Conservation (phyloP, 2,329 filamentous ascomycete genomes). For the Penicillium verrucosum region DNA sequence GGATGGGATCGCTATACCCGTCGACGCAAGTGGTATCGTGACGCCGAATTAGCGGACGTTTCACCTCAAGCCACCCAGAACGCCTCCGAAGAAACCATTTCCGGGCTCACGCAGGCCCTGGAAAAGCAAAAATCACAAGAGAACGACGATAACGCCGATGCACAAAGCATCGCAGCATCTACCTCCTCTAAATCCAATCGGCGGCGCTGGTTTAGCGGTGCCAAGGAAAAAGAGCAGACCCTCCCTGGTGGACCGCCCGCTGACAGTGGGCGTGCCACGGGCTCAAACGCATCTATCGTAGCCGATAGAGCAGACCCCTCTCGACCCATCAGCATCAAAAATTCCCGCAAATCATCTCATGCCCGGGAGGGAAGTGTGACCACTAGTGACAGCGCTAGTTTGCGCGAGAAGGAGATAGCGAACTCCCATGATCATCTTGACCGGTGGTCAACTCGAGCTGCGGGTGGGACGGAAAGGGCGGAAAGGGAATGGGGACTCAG, state of each 20-base stretch:
- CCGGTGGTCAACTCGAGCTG: slow-evolving; percentile 54
- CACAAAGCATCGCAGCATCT: slow-evolving; percentile 29
- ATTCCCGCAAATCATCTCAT: slow-evolving; percentile 28
- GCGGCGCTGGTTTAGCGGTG: slow-evolving; percentile 40
- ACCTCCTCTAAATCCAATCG: slow-evolving; percentile 31
- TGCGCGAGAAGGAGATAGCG: slow-evolving; percentile 39
- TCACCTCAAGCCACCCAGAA: slow-evolving; percentile 40
- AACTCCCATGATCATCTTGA: slow-evolving; percentile 49
- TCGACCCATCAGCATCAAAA: slow-evolving; percentile 32
- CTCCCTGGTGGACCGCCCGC: slow-evolving; percentile 18
- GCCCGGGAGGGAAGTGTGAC: slow-evolving; percentile 25
- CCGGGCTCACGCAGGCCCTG: slow-evolving; percentile 30
- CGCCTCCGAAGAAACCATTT: slow-evolving; percentile 42
- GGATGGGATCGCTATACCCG: slow-evolving; percentile 94
- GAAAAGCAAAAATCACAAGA: slow-evolving; percentile 19
- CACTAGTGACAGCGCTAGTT: slow-evolving; percentile 33
- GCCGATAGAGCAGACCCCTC: slow-evolving; percentile 15
- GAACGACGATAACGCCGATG: slow-evolving; percentile 26
- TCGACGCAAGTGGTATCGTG: slow-evolving; percentile 91
- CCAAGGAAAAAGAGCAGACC: slow-evolving; percentile 31
- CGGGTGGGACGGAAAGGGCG: slow-evolving; percentile 50
- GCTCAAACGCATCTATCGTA: slow-evolving; percentile 8
- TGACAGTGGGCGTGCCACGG: slow-evolving; percentile 16
- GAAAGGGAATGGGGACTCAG: slow-evolving; percentile 69
- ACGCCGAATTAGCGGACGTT: slow-evolving; percentile 88